Base-by-base conservation (phyloP, 2,329 filamentous ascomycete species). In the Trichoderma sp. region DNA sequence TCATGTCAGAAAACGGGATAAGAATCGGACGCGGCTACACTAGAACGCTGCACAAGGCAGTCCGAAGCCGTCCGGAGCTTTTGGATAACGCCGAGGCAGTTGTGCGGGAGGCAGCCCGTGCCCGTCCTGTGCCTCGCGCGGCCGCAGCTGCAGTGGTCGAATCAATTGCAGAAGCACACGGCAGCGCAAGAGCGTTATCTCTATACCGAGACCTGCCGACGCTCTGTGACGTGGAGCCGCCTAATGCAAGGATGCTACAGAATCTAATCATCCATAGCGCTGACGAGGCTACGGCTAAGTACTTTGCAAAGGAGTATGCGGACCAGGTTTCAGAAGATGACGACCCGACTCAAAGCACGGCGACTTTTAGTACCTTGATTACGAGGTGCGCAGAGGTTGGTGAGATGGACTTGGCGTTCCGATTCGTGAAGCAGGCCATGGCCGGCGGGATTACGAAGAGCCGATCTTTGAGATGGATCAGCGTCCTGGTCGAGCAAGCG, bases 1-100 rank as follows among this genome's bases (percentile, higher is more conserved):
- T 94, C 78, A 96, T 97, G 91, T 82, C 88, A 26, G 85, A 88
- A 72, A 76, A 72, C 36, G 78, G 77, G 12, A 73, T 90, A 6
- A 78, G 91, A 6, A 79, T 85, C 50, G 85, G 89, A 3, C 86
- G 88, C 4, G 86, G 84, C 15, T 91, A 88, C 69, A 94, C 92
- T 2, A 85, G 90, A 17, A 81, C 88, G 3, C 83, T 98, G 26
- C 90, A 87, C 75, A 77, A 79, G 4, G 82, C 87, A 71, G 83
- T 97, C 55, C 82, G 82, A 50, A 77, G 82, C 50, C 81, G 85
- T 1, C 80, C 84, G 0, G 76, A 78, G 0, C 82, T 87, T 4
- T 81, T 88, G 1, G 78, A 84, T 17, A 80, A 86, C 50, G 88
- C 89, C 3, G 87, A 92, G 77, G 76, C 79, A 3, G 82, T 86